Evolutionary conservation across 2,329 filamentous ascomycete species (phyloP).

Genomic region (Verticillium nonalfalfae): DNA sequence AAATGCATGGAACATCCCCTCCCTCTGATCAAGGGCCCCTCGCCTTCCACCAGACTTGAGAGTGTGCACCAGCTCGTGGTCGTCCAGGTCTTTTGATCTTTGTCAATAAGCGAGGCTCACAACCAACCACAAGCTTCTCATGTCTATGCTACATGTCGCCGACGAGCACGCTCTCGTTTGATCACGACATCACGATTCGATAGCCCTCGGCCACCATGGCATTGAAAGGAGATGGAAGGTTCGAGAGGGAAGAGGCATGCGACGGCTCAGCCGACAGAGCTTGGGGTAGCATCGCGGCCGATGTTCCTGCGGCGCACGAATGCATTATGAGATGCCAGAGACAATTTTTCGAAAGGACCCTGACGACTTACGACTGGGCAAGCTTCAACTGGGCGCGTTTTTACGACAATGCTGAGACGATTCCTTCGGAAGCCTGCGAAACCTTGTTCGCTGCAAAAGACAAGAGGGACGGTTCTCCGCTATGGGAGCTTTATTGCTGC

Average conservation of each 20-base stretch:
- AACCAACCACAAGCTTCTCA: neutral
- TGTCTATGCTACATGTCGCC: neutral
- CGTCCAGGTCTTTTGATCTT: neutral
- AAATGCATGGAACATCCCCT: neutral
- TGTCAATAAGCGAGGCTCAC: neutral
- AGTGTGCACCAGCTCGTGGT: neutral
- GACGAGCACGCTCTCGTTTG: neutral
- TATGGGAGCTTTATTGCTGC: conserved; percentile 46
- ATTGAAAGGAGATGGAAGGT: neutral
- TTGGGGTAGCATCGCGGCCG: conserved; percentile 22
- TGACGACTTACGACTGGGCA: conserved; percentile 19
- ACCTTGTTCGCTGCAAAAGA: conserved; percentile 12
- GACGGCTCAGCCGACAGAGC: neutral
- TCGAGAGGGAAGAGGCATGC: neutral
- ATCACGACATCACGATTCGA: neutral
- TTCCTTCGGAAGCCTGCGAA: neutral
- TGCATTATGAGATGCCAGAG: conserved; percentile 27
- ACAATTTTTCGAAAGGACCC: conserved; percentile 22
- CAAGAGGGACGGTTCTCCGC: conserved; percentile 12
- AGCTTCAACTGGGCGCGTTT: conserved; percentile 22
- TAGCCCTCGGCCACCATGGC: neutral
- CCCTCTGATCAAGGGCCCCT: neutral
- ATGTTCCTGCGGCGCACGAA: conserved; percentile 20
- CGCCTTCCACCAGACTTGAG: neutral
- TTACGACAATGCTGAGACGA: conserved; percentile 10